Percentiles rank a stretch among this genome's conserved stretches.
Conservation (phyloP, 2,329 filamentous ascomycete species). For the Fusarium sp. region DNA sequence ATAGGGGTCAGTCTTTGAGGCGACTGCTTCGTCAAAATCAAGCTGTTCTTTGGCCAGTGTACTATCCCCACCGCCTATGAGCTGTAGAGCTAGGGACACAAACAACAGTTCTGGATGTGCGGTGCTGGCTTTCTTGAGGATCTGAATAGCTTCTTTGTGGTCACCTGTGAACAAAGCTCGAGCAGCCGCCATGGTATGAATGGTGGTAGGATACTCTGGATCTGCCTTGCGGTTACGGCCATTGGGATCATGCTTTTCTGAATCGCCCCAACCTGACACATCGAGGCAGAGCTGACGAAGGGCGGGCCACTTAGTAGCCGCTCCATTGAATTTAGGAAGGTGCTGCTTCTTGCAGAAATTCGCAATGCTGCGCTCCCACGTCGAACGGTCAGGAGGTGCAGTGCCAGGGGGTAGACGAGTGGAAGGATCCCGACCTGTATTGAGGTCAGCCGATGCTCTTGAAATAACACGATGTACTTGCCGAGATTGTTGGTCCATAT, state of each 20-base stretch:
- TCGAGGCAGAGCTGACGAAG: constrained; percentile 81
- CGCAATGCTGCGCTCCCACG: constrained; percentile 72
- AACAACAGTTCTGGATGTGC: constrained; percentile 74
- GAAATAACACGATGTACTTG: constrained; percentile 47
- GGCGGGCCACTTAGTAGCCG: constrained; percentile 71
- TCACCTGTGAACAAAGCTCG: constrained; percentile 80
- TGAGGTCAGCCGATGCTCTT: constrained; percentile 13
- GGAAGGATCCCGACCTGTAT: constrained; percentile 60
- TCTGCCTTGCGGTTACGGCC: constrained; percentile 57
- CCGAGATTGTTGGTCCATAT: constrained; percentile 80
- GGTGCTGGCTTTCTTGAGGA: constrained; percentile 75
- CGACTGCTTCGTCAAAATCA: constrained; percentile 68
- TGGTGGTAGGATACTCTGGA: constrained; percentile 63
- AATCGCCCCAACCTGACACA: constrained; percentile 79
- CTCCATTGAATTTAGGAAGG: constrained; percentile 72
- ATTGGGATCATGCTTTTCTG: constrained; percentile 58
- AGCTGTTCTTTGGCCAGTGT: constrained; percentile 61
- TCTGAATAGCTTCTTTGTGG: constrained; percentile 73
- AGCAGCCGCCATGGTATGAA: constrained; percentile 79
- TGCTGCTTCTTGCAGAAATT: constrained; percentile 72
- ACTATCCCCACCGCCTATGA: constrained; percentile 65
- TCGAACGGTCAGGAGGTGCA: constrained; percentile 59
- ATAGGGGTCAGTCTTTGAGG: constrained; percentile 79
- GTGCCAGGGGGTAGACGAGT: constrained; percentile 61
- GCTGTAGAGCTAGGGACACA: constrained; percentile 73